Base-by-base conservation (phyloP, 495 filamentous ascomycete species). In the Saxispiralis lemnorum region DNA sequence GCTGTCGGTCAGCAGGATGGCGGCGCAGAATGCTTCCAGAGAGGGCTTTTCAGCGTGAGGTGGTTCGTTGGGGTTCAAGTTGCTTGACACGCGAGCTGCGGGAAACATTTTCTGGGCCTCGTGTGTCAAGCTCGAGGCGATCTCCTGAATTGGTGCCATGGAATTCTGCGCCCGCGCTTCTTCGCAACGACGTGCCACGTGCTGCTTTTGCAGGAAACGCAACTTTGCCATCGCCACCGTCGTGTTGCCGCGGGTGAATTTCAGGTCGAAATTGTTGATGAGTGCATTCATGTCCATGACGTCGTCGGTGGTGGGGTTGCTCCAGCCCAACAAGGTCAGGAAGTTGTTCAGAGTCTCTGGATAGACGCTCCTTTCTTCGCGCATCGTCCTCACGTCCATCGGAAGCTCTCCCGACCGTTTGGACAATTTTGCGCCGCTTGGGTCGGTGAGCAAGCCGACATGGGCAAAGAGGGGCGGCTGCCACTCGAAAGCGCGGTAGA, bases 401-500 rank as follows among this genome's bases (percentile, higher is more conserved):
- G 80, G 78, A 1, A 69, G 65, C 13, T 20, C 44, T 30, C 41
- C 14, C 28, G 80, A 75, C 30, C 89, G 74, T 60, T 97, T 97
- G 64, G 86, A 94, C 35, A 96, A 67, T 60, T 97, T 97, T 49
- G 83, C 76, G 9, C 74, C 68, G 31, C 75, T 63, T 47, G 69
- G 59, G 55, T 94, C 79, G 13, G 82, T 73, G 0, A 97, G 73
- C 3, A 97, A 63, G 13, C 86, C 83, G 11, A 96, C 81, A 60
- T 97, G 89, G 30, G 78, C 86, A 57, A 89, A 97, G 28, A 59
- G 46, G 1, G 89, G 89, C 1, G 76, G 74, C n/a, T 67, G 55
- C 89, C 89, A 97, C 2, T 76, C 73, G 58, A 97, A 93, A 7
- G 85, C 85, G 39, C 80, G 62, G 61, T 97, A 96, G 21, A 97